A percentile compares a stretch with the other conserved stretches of the same genome.
Evolutionary conservation across 192 early-diverging fungal genomes (phyloP).

Genomic region (Diversispora eburnea): DNA sequence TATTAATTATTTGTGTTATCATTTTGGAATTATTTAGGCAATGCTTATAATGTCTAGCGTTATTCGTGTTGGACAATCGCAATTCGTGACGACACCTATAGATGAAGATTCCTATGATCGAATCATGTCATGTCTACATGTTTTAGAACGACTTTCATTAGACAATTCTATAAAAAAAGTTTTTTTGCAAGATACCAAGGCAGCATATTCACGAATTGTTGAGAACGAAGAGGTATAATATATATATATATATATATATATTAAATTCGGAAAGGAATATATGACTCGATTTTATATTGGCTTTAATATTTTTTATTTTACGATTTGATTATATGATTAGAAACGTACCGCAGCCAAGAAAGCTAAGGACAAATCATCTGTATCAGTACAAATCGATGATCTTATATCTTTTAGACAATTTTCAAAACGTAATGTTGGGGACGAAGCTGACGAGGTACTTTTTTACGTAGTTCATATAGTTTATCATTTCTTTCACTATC

Average conservation of each 20-base stretch:
- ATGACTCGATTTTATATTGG: neutral
- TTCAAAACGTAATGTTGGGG: conserved; percentile 62
- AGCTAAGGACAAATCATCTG: conserved; percentile 62
- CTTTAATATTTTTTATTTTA: neutral
- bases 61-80: conserved; percentile 86
- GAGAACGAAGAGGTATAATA: conserved; percentile 63
- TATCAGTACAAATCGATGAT: conserved; percentile 82
- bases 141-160: conserved; percentile 57
- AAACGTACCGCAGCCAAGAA: conserved; percentile 57
- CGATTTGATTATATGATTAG: conserved; percentile 11
- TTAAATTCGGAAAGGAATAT: too few relatives aligned
- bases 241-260: neutral
- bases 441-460: conserved; percentile 60
- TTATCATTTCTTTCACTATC: neutral
- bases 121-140: conserved; percentile 82
- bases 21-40: conserved; percentile 41
- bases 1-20: too few relatives aligned
- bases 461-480: neutral
- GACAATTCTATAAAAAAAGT: conserved; percentile 55
- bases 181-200: conserved; percentile 57
- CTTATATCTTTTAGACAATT: conserved; percentile 84
- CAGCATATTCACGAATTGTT: conserved; percentile 62
- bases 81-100: conserved; percentile 79
- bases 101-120: conserved; percentile 97
- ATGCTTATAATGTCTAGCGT: conserved; percentile 98